Percentiles rank a stretch among this genome's conserved stretches.
These are phyloP conservation scores for Neobulgaria alba DNA, from an alignment of 2,329 filamentous ascomycete genomes.

Conservation along the genomic window DNA sequence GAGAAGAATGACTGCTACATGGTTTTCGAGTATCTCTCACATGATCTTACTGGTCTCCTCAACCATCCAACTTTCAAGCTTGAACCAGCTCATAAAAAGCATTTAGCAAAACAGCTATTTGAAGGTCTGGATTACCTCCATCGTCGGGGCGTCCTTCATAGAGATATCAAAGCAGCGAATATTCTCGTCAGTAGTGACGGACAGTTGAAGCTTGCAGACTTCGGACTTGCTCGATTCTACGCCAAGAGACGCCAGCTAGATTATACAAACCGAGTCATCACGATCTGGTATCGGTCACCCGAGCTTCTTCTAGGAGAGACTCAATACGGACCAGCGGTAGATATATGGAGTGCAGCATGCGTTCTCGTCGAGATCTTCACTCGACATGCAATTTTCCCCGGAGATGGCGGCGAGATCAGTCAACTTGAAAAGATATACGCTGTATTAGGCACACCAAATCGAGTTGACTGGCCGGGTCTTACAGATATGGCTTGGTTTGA, in stretches of 20 bases:
- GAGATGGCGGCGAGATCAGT: slow-evolving; percentile 89
- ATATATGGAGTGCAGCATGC: slow-evolving; percentile 96
- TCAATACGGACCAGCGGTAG: slow-evolving; percentile 79
- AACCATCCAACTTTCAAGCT: slow-evolving; percentile 91
- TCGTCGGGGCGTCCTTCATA: slow-evolving; percentile 83
- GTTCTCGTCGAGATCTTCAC: slow-evolving; percentile 97
- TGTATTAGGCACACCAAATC: slow-evolving; percentile 79
- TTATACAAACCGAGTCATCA: slow-evolving; percentile 97
- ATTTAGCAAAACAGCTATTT: slow-evolving; percentile 87
- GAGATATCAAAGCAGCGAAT: slow-evolving; percentile 97
- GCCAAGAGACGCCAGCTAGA: slow-evolving; percentile 85
- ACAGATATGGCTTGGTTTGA: slow-evolving; percentile 98
- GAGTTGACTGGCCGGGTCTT: slow-evolving; percentile 77
- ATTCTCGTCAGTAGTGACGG: slow-evolving; percentile 89
- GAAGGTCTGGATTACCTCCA: slow-evolving; percentile 92
- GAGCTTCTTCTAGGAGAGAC: slow-evolving; percentile 89
- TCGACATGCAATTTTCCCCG: slow-evolving; percentile 85
- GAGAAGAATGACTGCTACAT: slow-evolving; percentile 98
- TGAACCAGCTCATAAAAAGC: slow-evolving; percentile 79
- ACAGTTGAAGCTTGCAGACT: slow-evolving; percentile 87
- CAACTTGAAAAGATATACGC: slow-evolving; percentile 97
- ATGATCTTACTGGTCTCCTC: slow-evolving; percentile 88
- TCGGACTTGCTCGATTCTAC: slow-evolving; percentile 92
- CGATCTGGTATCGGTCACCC: slow-evolving; percentile 93
- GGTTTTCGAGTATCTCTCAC: slow-evolving; percentile 97